Conservation (phyloP, 768 basidiomycete species). For the Pleurotus salmoneostramineus region DNA sequence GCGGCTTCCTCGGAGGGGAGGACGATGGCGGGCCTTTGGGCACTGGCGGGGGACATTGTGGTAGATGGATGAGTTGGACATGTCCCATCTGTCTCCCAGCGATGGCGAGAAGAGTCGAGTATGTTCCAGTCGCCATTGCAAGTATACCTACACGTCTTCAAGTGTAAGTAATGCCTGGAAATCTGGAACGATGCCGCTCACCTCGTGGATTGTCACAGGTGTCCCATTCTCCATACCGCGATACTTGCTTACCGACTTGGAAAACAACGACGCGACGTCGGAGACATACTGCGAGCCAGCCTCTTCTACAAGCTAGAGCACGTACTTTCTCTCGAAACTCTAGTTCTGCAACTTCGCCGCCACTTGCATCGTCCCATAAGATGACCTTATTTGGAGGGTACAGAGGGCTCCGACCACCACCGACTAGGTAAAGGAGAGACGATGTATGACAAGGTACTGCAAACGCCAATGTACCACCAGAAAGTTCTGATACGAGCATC, state of each 20-base stretch:
- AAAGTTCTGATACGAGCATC: slow-evolving; percentile 48
- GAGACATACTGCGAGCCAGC: slow-evolving; percentile 81
- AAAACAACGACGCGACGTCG: slow-evolving; percentile 79
- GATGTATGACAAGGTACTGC: slow-evolving; percentile 78
- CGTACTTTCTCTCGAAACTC: slow-evolving; percentile 85
- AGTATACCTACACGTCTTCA: slow-evolving; percentile 51
- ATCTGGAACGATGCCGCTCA: slow-evolving; percentile 26
- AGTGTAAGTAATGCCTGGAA: background rate
- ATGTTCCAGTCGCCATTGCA: slow-evolving; percentile 72
- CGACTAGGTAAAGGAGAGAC: slow-evolving; percentile 81
- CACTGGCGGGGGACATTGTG: slow-evolving; percentile 66
- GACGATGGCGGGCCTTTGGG: slow-evolving; percentile 55
- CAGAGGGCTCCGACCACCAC: slow-evolving; percentile 82
- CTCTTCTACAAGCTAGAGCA: slow-evolving; percentile 75
- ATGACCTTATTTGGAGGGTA: slow-evolving; percentile 93
- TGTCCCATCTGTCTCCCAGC: slow-evolving; percentile 86
- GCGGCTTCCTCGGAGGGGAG: slow-evolving; percentile 48
- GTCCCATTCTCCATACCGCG: slow-evolving; percentile 75
- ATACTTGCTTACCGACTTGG: slow-evolving; percentile 58
- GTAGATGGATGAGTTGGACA: slow-evolving; percentile 82
- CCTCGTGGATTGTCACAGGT: slow-evolving; percentile 86
- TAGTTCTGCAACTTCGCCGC: slow-evolving; percentile 80
- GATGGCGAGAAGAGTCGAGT: slow-evolving; percentile 80
- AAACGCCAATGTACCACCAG: slow-evolving; percentile 73
- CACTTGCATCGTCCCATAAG: slow-evolving; percentile 79